Base-by-base conservation (phyloP, 2,329 filamentous ascomycete species). In the Eutypella sp. region DNA sequence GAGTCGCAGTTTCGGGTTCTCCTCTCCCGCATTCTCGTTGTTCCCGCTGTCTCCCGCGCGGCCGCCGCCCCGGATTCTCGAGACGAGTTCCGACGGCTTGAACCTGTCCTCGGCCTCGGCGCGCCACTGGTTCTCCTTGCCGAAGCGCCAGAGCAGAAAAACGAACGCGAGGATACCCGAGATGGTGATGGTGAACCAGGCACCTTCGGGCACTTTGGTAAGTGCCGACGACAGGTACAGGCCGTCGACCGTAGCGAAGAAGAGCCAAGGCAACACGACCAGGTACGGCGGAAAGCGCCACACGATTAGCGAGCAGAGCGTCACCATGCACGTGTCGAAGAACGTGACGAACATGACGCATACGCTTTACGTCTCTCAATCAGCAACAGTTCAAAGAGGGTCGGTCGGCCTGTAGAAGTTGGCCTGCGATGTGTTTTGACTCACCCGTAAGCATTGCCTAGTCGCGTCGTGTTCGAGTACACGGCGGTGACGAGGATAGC, bases 341-440 rank as follows among this genome's bases (percentile, higher is more conserved):
- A 90, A 88, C 0, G 86, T 88, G 37, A 90, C 87, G 41, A 87
- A 79, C 55, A 90, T 88, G 59, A 91, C 87, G 53, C 87, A 91
- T 7, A 88, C 82, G 33, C 61, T 62, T 29, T 8, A 22, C 27
- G 22, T 51, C 29, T 53, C 40, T 10, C 10, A 19, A 3, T 19
- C 23, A 2, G 13, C n/a, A 15, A 3, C 9, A 18, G 46, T 5
- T 45, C 42, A 16, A 25, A 33, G 40, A 18, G 4, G 2, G 3
- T 18, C 25, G 24, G 7, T 13, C 25, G 19, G 20, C 5, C 5
- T 16, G 13, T 19, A 0, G 5, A 23, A 34, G 15, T 22, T 23
- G 15, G 15, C 7, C 13, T 31, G 10, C 2, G 11, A 13, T 19
- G 13, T 23, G 8, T n/a, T 20, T 10, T 8, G 10, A 40, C 53